phyloP scores from a whole-genome alignment of 129 eudicot species.

The Helianthus tuberosus region DNA sequence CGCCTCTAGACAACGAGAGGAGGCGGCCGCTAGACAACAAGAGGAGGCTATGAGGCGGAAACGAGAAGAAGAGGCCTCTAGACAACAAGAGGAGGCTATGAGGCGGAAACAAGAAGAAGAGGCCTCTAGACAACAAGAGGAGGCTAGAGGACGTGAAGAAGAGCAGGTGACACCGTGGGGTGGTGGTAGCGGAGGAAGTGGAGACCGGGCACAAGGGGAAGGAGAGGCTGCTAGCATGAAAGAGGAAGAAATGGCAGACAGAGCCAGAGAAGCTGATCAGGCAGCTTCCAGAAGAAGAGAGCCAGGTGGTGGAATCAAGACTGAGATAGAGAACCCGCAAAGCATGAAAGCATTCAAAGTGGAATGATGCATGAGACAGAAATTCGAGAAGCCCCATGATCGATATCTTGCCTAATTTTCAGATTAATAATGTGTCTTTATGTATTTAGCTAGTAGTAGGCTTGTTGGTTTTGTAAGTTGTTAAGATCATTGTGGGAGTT shows the following conservation, averaged over 20 bases:
- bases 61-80: conserved; percentile 12
- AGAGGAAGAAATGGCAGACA: conserved; percentile 22
- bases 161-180: conserved; percentile 14
- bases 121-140: not conserved
- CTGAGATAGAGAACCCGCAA: not conserved
- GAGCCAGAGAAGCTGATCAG: conserved; percentile 19
- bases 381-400: not conserved
- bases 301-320: conserved; percentile 17
- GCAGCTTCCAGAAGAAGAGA: conserved; percentile 15
- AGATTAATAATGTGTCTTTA: not conserved
- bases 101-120: conserved; percentile 9
- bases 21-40: not conserved
- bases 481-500: no score
- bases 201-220: conserved; percentile 1
- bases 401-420: not conserved
- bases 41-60: conserved; percentile 23
- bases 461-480: not conserved
- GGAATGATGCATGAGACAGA: not conserved
- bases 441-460: not conserved
- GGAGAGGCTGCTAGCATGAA: conserved; percentile 11
- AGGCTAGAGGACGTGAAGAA: conserved; percentile 6
- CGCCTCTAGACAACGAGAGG: not conserved
- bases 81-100: conserved; percentile 19
- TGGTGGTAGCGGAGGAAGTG: not conserved
- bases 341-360: not conserved